Evolutionary conservation across 768 basidiomycete genomes (phyloP), one percentile per base, ranked within the genome.

Genomic region (button mushroom (Agaricus bisporus)): DNA sequence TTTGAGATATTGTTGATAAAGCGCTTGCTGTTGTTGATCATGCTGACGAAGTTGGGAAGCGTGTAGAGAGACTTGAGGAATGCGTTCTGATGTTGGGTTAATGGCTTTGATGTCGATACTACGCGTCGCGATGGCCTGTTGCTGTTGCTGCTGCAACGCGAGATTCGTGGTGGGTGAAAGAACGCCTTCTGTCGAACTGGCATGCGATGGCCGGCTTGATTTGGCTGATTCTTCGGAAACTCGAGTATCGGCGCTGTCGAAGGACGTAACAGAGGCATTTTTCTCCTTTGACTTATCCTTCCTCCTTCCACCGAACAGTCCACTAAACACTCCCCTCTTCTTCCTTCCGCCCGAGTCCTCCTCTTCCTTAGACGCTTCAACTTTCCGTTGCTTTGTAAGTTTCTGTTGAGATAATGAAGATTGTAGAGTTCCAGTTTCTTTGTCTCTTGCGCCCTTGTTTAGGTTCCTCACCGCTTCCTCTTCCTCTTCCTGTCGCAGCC

Each of bases 1-100:
- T 56, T 85, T 90, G 66, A 97, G 88, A 63, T 95, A 94, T 62
- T 91, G 87, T 58, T 85, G 86, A 67, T 95, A 97, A 28, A 90
- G 70, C 9, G 83, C 83, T 66, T 94, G 91, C 51, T 94, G 88
- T 59, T 93, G 87, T 65, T 91, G 87, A 58, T 97, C 94, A 49
- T 83, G 81, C 68, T 94, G 88, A 56, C 91, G 86, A 37, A 97
- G 72, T 45, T 86, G 82, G 12, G 81, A 84, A 1, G 87, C 79
- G 48, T 79, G 73, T 46, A 81, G 82, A 2, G 86, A 88, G 9
- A 88, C 77, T 42, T 77, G 78, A 2, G 65, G 63, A 32, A 11
- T 32, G 5, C n/a, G 66, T 9, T 60, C 61, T 10, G 64, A 63
- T 15, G 64, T 60, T 17, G 70, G 65, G 3, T 25, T 22, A 22